A percentile compares a stretch with the other conserved stretches of the same genome.
These are phyloP conservation scores for Panicum hallii DNA, from an alignment of 202 grass and related monocot species.

Conservation along the genomic window DNA sequence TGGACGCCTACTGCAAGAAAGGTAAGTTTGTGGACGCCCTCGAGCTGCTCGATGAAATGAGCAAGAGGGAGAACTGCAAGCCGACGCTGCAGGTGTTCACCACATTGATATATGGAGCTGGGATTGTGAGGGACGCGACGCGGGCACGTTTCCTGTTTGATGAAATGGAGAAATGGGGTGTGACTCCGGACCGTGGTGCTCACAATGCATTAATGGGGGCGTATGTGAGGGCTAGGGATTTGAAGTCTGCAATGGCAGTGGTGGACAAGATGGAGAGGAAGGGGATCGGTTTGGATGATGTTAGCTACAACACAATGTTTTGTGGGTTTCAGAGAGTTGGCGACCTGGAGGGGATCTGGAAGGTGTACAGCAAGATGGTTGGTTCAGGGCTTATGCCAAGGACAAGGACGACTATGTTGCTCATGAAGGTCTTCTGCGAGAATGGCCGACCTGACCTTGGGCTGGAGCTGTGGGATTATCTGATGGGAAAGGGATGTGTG, in stretches of 20 bases:
- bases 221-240: slow-evolving; percentile 65
- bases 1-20: slow-evolving; percentile 82
- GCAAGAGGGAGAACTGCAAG: slow-evolving; percentile 50
- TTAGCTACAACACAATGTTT: slow-evolving; percentile 81
- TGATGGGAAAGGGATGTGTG: slow-evolving; percentile 74
- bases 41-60: slow-evolving; percentile 74
- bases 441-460: slow-evolving; percentile 72
- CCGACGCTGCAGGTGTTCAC: slow-evolving; percentile 71
- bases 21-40: slow-evolving; percentile 64
- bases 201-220: slow-evolving; percentile 77
- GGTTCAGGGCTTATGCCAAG: slow-evolving; percentile 63
- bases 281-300: slow-evolving; percentile 63
- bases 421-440: slow-evolving; percentile 88
- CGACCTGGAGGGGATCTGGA: slow-evolving; percentile 79
- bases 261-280: slow-evolving; percentile 74
- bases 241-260: slow-evolving; percentile 61
- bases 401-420: slow-evolving; percentile 76
- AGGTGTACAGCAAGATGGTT: slow-evolving; percentile 69
- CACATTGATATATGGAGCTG: slow-evolving; percentile 76
- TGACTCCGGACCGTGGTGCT: slow-evolving; percentile 65
- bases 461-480: slow-evolving; percentile 78
- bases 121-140: slow-evolving; percentile 53
- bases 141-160: slow-evolving; percentile 66
- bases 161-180: slow-evolving; percentile 67
- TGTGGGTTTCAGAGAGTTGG: slow-evolving; percentile 74